phyloP scores from a whole-genome alignment of 371 early-diverging fungal genomes.

The Actinomucor elegans region DNA sequence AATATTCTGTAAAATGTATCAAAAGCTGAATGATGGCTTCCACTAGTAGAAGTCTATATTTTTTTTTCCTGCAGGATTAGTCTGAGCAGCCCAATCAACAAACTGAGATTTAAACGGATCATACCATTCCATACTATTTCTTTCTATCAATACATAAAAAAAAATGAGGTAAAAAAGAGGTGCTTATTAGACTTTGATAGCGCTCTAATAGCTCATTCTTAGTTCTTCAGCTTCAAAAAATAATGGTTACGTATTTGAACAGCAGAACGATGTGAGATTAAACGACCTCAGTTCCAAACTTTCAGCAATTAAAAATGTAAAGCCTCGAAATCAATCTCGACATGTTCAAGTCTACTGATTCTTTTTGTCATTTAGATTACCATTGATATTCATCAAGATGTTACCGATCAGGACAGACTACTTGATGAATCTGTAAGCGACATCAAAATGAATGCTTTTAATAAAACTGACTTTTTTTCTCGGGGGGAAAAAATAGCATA shows the following conservation, averaged over 20 bases:
- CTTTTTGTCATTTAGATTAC: conserved; percentile 29
- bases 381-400: conserved; percentile 48
- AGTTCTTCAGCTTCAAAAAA: conserved; percentile 17
- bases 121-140: too few species aligned
- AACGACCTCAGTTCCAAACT: conserved; percentile 44
- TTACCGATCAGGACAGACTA: conserved; percentile 39
- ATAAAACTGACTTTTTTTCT: background rate
- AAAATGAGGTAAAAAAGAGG: too few species aligned
- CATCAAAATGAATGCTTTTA: background rate
- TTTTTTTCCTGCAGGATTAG: too few species aligned
- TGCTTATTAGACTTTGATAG: background rate
- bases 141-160: too few species aligned
- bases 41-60: too few species aligned
- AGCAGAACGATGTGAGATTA: conserved; percentile 49
- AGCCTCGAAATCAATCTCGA: background rate
- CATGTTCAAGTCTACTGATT: background rate
- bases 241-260: conserved; percentile 39
- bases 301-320: conserved; percentile 44
- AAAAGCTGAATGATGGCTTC: too few species aligned
- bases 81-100: too few species aligned
- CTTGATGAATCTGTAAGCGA: conserved; percentile 42
- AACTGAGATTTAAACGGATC: too few species aligned
- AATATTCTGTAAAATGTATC: too few species aligned
- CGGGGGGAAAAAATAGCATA: conserved; percentile 19
- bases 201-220: background rate